phyloP scores from a whole-genome alignment of 75 land plant genomes.

The Sequoiadendron giganteum region DNA sequence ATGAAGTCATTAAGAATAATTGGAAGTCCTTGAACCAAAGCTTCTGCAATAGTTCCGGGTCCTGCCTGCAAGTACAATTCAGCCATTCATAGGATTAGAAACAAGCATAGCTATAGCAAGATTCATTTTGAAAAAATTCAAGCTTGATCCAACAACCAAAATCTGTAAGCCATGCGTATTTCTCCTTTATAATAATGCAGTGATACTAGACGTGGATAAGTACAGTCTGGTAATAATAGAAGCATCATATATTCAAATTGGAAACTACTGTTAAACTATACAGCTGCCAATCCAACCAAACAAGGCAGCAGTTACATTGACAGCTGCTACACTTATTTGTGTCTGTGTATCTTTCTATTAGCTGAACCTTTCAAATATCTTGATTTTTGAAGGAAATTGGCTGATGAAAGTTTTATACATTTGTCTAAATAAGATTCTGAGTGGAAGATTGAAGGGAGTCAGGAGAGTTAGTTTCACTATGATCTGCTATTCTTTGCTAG shows the following conservation, averaged over 20 bases:
- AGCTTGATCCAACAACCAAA: conserved; percentile 5
- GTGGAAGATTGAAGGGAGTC: neutral
- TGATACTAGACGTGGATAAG: neutral
- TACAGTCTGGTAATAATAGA: neutral
- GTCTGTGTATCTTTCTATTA: neutral
- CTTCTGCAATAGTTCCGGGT: conserved; percentile 97
- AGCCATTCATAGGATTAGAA: neutral
- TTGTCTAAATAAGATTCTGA: neutral
- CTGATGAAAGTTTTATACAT: neutral
- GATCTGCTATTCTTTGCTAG: neutral
- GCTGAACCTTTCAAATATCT: neutral
- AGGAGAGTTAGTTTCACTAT: neutral
- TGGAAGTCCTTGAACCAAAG: conserved; percentile 88
- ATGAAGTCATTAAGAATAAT: conserved; percentile 88
- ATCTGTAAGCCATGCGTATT: neutral
- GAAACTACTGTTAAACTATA: neutral
- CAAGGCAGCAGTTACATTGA: neutral
- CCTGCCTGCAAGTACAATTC: conserved; percentile 65
- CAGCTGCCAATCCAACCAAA: neutral
- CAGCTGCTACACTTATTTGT: neutral
- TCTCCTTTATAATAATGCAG: neutral
- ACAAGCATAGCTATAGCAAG: neutral
- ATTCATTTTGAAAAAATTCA: neutral
- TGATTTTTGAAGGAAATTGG: neutral
- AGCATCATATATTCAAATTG: neutral